Percentiles rank a stretch among this genome's conserved stretches.
Conservation (phyloP, 1,139 yeast species). For the Casaregolazyma suthepensis region DNA sequence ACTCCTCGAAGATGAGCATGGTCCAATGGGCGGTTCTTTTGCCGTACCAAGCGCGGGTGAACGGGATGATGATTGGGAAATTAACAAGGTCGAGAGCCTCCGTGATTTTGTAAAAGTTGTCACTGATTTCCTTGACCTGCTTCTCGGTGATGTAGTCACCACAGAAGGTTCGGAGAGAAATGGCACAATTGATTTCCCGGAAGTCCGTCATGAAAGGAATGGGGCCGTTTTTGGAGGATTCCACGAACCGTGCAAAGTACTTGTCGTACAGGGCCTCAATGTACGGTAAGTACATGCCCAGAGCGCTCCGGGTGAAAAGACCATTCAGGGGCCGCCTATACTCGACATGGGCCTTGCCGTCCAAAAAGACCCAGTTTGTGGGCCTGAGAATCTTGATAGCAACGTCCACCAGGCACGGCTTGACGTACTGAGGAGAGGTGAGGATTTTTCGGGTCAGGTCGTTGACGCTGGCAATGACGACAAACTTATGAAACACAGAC, state of each 20-base stretch:
- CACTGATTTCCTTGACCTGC: slow-evolving; percentile 81
- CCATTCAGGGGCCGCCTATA: slow-evolving; percentile 89
- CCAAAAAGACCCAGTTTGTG: slow-evolving; percentile 94
- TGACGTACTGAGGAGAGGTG: slow-evolving; percentile 78
- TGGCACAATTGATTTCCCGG: slow-evolving; percentile 93
- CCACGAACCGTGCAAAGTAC: slow-evolving; percentile 63
- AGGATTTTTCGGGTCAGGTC: slow-evolving; percentile 87
- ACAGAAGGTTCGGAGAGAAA: slow-evolving; percentile 87
- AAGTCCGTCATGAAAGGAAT: slow-evolving; percentile 82
- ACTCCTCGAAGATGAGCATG: slow-evolving; percentile 80
- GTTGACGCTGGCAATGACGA: slow-evolving; percentile 86
- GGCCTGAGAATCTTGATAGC: slow-evolving; percentile 91
- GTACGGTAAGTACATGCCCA: slow-evolving; percentile 75
- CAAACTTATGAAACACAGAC: slow-evolving; percentile 95
- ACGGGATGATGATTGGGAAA: slow-evolving; percentile 93
- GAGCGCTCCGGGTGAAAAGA: slow-evolving; percentile 75
- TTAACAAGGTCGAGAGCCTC: slow-evolving; percentile 95
- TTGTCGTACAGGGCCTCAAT: slow-evolving; percentile 78
- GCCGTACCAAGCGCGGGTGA: slow-evolving; percentile 97
- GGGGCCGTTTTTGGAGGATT: slow-evolving; percentile 54
- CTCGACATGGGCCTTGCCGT: slow-evolving; percentile 91
- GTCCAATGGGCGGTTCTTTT: slow-evolving; percentile 88
- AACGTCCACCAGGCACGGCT: slow-evolving; percentile 97
- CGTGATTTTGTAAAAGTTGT: slow-evolving; percentile 83
- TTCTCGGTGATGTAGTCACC: slow-evolving; percentile 91